Evolutionary conservation across 306 rosid species (phyloP).

Genomic region (Canavalia gladiata): DNA sequence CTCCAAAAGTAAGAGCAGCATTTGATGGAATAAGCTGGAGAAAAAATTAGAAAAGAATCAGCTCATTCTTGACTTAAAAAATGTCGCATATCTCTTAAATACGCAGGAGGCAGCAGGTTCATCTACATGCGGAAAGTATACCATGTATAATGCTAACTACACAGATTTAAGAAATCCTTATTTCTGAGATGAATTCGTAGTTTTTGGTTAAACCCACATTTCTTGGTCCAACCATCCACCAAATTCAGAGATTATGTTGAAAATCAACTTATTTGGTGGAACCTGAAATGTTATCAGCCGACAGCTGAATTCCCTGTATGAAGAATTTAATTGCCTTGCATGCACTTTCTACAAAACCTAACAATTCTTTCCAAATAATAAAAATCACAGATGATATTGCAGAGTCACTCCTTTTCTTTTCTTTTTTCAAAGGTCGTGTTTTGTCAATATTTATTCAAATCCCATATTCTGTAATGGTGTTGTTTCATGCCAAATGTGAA

Average conservation of each 20-base stretch:
- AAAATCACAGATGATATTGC: conserved; percentile 3
- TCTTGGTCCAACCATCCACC: not conserved
- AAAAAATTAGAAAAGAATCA: conserved; percentile 8
- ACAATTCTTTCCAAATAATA: not conserved
- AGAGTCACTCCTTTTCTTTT: not conserved
- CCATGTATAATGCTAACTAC: conserved; percentile 10
- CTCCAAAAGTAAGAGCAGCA: conserved; percentile 82
- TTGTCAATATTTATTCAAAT: conserved; percentile 14
- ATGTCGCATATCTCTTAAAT: not conserved
- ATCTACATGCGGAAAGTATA: conserved; percentile 24
- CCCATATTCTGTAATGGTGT: conserved; percentile 13
- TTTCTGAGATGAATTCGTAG: not conserved
- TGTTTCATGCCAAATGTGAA: conserved; percentile 21
- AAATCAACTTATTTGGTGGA: conserved; percentile 19
- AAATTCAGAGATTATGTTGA: conserved; percentile 9
- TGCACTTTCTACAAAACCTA: conserved; percentile 8
- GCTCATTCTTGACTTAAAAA: conserved; percentile 15
- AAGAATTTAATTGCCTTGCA: conserved; percentile 28
- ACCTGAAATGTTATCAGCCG: conserved; percentile 17
- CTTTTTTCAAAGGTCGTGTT: not conserved
- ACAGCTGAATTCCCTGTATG: conserved; percentile 23
- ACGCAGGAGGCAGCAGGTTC: conserved; percentile 12
- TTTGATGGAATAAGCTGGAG: conserved; percentile 77
- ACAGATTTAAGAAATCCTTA: conserved; percentile 22
- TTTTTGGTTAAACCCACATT: too few relatives aligned